Evolutionary conservation across 345 rosid genomes (phyloP).

Genomic region (Durio zibethinus): DNA sequence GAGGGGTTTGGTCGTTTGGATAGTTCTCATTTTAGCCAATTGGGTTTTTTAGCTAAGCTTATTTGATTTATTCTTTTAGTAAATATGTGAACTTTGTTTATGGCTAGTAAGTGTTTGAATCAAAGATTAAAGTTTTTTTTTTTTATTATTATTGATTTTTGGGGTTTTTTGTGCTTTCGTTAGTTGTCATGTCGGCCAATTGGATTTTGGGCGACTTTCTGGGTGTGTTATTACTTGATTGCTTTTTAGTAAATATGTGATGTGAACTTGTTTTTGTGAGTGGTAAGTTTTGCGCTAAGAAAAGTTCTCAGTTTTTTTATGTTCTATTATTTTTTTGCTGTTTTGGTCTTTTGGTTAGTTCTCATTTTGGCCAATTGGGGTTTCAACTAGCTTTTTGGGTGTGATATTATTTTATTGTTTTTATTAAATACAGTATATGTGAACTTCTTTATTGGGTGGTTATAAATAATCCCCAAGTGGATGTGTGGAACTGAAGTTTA

Average conservation of each 20-base stretch:
- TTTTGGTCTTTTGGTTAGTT: not conserved
- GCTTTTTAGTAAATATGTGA: no score
- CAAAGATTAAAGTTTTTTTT: no score
- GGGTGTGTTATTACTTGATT: not conserved
- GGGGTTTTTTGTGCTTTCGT: not conserved
- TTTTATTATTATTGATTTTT: not conserved
- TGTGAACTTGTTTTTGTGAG: not conserved
- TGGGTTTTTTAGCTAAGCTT: not conserved
- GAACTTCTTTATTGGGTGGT: not conserved
- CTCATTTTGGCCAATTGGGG: not conserved
- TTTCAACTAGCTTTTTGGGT: not conserved
- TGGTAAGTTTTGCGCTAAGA: not conserved
- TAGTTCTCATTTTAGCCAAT: not conserved
- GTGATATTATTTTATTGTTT: not conserved
- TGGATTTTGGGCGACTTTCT: not conserved
- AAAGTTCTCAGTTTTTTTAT: not conserved
- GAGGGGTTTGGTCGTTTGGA: not conserved
- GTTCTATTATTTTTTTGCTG: not conserved
- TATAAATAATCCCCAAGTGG: not conserved
- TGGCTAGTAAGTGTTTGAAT: not conserved
- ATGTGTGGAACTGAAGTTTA: not conserved
- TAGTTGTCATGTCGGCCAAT: not conserved
- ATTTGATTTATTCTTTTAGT: not conserved
- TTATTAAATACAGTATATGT: not conserved
- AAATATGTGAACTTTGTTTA: not conserved